Percentiles rank a stretch among this genome's conserved stretches.
Evolutionary conservation across 768 basidiomycete genomes (phyloP).

Genomic region (Lepiota subincarnata): DNA sequence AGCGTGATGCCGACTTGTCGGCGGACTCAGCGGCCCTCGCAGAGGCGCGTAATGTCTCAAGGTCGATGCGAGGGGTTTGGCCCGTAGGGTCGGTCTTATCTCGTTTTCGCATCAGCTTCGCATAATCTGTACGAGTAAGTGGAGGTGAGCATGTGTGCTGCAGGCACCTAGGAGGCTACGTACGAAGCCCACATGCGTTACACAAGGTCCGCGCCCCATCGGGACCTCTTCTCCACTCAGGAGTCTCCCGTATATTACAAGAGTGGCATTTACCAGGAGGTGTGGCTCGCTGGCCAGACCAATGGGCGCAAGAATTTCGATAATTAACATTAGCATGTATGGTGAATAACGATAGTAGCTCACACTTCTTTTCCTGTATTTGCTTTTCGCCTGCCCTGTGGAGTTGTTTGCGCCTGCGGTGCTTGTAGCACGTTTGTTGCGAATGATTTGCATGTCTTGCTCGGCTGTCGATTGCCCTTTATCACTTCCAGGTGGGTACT

Average conservation of each 20-base stretch:
- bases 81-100: conserved; percentile 62
- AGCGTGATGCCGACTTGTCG: conserved; percentile 4
- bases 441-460: conserved; percentile 82
- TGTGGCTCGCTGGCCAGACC: conserved; percentile 63
- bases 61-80: conserved; percentile 56
- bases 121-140: conserved; percentile 53
- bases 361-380: conserved; percentile 84
- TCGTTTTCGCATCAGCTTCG: conserved; percentile 76
- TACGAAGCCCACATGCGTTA: conserved; percentile 84
- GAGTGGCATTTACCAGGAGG: conserved; percentile 87
- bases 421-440: conserved; percentile 74
- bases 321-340: conserved; percentile 13
- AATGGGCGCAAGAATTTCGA: conserved; percentile 26
- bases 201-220: conserved; percentile 82
- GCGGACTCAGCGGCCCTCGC: conserved; percentile 50
- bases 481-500: conserved; percentile 21
- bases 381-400: conserved; percentile 62
- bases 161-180: conserved; percentile 28
- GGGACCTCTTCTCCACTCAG: conserved; percentile 85
- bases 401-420: conserved; percentile 50
- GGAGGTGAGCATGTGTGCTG: not conserved
- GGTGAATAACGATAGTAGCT: conserved; percentile 28
- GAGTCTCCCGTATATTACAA: conserved; percentile 82
- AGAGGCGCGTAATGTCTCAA: conserved; percentile 74
- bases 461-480: conserved; percentile 64